A percentile compares a stretch with the other conserved stretches of the same genome.
These are phyloP conservation scores for Boechera stricta DNA, from an alignment of 345 rosid genomes.

Conservation along the genomic window DNA sequence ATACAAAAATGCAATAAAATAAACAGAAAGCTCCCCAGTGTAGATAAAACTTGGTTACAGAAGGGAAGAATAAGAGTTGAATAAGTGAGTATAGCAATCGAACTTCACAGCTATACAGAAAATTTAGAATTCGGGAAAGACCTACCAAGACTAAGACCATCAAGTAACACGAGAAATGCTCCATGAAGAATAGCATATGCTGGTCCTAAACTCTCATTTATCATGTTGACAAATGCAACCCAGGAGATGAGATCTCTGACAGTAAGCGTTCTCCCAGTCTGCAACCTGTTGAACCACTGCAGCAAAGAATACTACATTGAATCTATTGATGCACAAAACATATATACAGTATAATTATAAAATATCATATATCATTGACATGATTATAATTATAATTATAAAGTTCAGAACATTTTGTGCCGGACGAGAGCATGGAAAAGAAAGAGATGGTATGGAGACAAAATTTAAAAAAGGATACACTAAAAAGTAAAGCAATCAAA, in stretches of 20 bases:
- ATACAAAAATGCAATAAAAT: not conserved
- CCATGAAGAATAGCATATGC: conserved; percentile 80
- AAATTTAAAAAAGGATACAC: not conserved
- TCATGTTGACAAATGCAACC: conserved; percentile 69
- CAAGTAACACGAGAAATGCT: conserved; percentile 88
- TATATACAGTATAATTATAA: not conserved
- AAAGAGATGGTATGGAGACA: conserved; percentile 11
- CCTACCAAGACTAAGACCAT: conserved; percentile 87
- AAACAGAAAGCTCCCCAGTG: conserved; percentile 11
- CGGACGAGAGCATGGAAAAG: conserved; percentile 14
- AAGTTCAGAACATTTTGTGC: not conserved
- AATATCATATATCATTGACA: not conserved
- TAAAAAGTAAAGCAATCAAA: not conserved
- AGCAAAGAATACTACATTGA: conserved; percentile 28
- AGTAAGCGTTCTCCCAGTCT: conserved; percentile 77
- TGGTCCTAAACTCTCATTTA: conserved; percentile 61
- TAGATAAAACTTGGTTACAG: not conserved
- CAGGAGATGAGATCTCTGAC: conserved; percentile 96
- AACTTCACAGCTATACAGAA: conserved; percentile 3
- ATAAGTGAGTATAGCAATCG: conserved; percentile 9
- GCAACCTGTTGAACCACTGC: conserved; percentile 86
- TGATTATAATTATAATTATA: not conserved
- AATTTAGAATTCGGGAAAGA: conserved; percentile 7
- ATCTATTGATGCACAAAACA: not conserved
- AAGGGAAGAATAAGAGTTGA: conserved; percentile 3